A percentile compares a stretch with the other conserved stretches of the same genome.
Evolutionary conservation across 345 rosid genomes (phyloP).

Genomic region (Cardamine chenopodiifolia): DNA sequence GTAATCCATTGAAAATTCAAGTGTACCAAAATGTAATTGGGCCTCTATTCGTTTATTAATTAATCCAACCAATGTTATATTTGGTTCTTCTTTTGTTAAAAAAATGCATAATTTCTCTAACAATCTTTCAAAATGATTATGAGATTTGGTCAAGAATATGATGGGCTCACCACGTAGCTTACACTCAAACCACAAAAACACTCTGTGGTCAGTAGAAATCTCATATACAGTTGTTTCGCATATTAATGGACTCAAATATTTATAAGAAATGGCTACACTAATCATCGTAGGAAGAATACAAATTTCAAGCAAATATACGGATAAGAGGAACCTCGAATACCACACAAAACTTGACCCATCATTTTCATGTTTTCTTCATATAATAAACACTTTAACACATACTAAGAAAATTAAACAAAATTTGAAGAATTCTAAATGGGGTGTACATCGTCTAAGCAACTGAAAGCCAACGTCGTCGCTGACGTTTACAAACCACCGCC

Average conservation of each 20-base stretch:
- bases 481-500: constrained; percentile 80
- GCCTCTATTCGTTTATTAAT: not conserved
- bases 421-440: constrained; percentile 54
- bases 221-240: not conserved
- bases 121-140: not conserved
- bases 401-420: not conserved
- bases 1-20: no score
- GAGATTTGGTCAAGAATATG: constrained; percentile 14
- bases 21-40: not conserved
- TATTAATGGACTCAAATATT: constrained; percentile 25
- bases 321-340: constrained; percentile 36
- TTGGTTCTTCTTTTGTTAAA: not conserved
- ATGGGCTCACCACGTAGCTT: constrained; percentile 35
- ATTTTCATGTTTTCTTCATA: constrained; percentile 27
- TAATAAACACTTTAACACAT: constrained; percentile 2
- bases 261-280: not conserved
- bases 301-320: constrained; percentile 1
- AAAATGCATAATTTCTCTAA: not conserved
- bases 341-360: constrained; percentile 36
- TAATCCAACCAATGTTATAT: not conserved
- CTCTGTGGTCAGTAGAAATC: constrained; percentile 15
- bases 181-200: constrained; percentile 23
- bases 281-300: constrained; percentile 17
- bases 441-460: constrained; percentile 69
- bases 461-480: constrained; percentile 50